Percentiles rank a stretch among this genome's conserved stretches.
These are phyloP conservation scores for Brettanomyces sp. DNA, from an alignment of 805 yeast species.

Conservation along the genomic window DNA sequence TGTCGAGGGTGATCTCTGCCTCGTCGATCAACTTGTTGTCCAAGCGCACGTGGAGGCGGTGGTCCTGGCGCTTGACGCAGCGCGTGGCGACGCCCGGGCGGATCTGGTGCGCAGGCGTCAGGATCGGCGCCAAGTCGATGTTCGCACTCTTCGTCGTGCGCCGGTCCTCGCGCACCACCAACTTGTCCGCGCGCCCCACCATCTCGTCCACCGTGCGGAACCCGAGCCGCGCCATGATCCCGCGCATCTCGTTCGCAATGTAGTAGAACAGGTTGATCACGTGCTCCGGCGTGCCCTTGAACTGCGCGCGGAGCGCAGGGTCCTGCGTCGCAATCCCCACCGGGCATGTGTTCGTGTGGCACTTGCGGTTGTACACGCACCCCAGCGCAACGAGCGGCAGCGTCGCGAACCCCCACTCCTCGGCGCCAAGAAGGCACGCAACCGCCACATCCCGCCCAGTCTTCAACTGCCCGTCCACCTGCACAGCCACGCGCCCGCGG, in stretches of 20 bases:
- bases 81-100: conserved; percentile 96
- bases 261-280: conserved; percentile 96
- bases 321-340: conserved; percentile 99
- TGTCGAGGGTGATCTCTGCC: conserved; percentile 88
- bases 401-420: conserved; percentile 97
- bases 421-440: conserved; percentile 95
- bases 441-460: conserved; percentile 96
- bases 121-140: conserved; percentile 83
- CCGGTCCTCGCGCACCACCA: conserved; percentile 74
- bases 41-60: conserved; percentile 81
- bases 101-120: conserved; percentile 93
- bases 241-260: conserved; percentile 84
- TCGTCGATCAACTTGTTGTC: conserved; percentile 96
- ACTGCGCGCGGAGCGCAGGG: conserved; percentile 84
- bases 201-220: conserved; percentile 94
- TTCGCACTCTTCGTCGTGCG: conserved; percentile 85
- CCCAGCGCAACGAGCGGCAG: conserved; percentile 96
- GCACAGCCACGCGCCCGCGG: conserved; percentile 91
- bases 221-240: conserved; percentile 89
- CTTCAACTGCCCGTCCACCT: conserved; percentile 97
- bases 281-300: conserved; percentile 95
- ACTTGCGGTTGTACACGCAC: conserved; percentile 92
- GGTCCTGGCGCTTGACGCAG: conserved; percentile 89
- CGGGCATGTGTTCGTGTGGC: conserved; percentile 91
- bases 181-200: conserved; percentile 95